Evolutionary conservation across 306 rosid species (phyloP).

Genomic region (Cicer cuneatum): DNA sequence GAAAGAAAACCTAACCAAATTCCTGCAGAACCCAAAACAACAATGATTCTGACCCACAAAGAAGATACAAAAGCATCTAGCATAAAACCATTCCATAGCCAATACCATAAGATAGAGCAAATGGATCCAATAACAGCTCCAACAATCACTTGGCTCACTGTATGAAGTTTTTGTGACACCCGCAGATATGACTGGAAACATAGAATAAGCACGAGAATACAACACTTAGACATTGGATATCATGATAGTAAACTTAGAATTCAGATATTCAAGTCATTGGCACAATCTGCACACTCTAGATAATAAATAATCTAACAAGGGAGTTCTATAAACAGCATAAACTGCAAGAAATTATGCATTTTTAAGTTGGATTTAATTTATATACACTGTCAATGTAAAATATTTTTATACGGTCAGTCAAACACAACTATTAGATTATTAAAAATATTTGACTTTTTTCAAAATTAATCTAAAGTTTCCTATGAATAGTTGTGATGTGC

Average conservation of each 20-base stretch:
- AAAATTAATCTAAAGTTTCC: no score
- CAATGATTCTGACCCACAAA: constrained; percentile 51
- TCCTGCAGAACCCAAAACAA: constrained; percentile 51
- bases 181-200: constrained; percentile 73
- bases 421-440: no score
- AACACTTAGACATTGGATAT: constrained; percentile 23
- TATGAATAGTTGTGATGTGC: no score
- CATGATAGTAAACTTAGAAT: constrained; percentile 12
- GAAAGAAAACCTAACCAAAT: constrained; percentile 51
- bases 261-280: constrained; percentile 4
- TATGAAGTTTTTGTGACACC: constrained; percentile 66
- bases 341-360: neutral
- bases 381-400: no score
- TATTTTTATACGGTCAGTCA: no score
- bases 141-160: constrained; percentile 62
- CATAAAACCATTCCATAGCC: constrained; percentile 63
- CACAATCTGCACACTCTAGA: neutral
- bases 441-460: no score
- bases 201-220: constrained; percentile 31
- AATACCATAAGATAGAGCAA: constrained; percentile 57
- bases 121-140: constrained; percentile 64
- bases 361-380: no score
- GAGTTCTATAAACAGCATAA: constrained; percentile 1
- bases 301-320: neutral
- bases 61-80: constrained; percentile 51